Base-by-base conservation (phyloP, 2,329 filamentous ascomycete genomes). In the Ophiostoma tasmaniense region DNA sequence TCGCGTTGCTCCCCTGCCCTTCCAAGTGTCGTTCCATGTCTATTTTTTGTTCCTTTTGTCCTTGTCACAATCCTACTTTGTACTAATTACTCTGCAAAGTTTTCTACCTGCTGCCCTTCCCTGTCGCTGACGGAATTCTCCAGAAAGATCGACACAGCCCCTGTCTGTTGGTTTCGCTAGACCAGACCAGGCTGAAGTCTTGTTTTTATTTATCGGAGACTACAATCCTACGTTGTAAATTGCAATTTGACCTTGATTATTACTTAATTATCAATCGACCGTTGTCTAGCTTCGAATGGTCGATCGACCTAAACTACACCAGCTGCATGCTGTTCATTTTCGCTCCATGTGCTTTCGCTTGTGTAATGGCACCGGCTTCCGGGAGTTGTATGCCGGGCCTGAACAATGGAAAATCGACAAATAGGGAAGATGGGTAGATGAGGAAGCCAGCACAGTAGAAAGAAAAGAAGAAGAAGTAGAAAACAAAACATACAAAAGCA, bases 91-190 rank as follows among this genome's bases (percentile, higher is more conserved):
- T 45, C 42, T 45, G n/a, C n/a, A n/a, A n/a, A n/a, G n/a, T n/a
- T n/a, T 45, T 45, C 20, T 17, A 6, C 42, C n/a, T 45, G 20
- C 7, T n/a, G 4, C 7, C 5, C 42, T 20, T n/a, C 17, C 17
- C 42, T 45, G 14, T 20, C 3, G 13, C 14, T 59, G 0, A 30
- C 52, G 52, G 52, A 59, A 30, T 28, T 14, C 55, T 64, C 33
- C 61, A 37, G 61, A 62, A 61, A 62, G 59, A 62, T 37, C 59
- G 30, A 35, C 59, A 35, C 28, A 62, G 30, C 30, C 59, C 59
- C 59, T 35, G 55, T 61, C 55, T 33, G 30, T 35, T 62, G 20
- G n/a, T 64, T 61, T 61, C 33, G 33, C 20, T 37, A 35, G 33
- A 14, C 61, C 8, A 33, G 59, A 62, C 28, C 55, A 25, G 14